Base-by-base conservation (phyloP, 2,329 filamentous ascomycete genomes). In the Epicoccum sorghinum region DNA sequence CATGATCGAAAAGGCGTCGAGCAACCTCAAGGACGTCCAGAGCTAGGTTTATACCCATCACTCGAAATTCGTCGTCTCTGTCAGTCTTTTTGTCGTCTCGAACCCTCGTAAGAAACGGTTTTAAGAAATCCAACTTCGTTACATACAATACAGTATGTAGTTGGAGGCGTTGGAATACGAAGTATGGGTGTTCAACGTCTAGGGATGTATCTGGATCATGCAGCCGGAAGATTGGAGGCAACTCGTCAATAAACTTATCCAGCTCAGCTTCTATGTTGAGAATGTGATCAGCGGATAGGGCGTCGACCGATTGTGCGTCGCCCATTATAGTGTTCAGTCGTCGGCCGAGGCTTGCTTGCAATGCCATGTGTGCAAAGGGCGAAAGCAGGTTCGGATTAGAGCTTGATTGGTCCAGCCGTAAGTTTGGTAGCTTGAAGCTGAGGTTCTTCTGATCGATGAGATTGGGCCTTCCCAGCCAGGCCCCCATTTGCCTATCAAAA, bases 81-180 rank as follows among this genome's bases (percentile, higher is more conserved):
- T 65, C 53, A 51, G 46, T 66, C 35, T 52, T 62, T 45, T 51
- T 69, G 57, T 66, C 57, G 18, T 73, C 62, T 8, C 60, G 61
- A 33, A 62, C 58, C 38, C 72, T 75, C 2, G 77, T 77, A n/a
- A 84, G 72, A 57, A 75, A 81, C 1, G 73, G 64, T 51, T 82
- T 78, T 9, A 82, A 64, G 7, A 80, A 78, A 39, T 79, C 70
- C 1, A 83, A 67, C 47, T 78, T 74, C 55, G 79, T 78, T 49
- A 80, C 75, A 42, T 78, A 77, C 8, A 75, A 71, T 55, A 79
- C 76, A 13, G 73, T 77, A 42, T 80, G 77, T 3, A 83, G 59
- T 50, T 80, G 76, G 40, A 73, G 71, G 7, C 81, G 77, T 45
- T 83, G 81, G 29, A 79, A 69, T 2, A 75, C 65, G 14, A 81